phyloP scores from a whole-genome alignment of 331 rosid genomes.

The Cydonia oblonga region DNA sequence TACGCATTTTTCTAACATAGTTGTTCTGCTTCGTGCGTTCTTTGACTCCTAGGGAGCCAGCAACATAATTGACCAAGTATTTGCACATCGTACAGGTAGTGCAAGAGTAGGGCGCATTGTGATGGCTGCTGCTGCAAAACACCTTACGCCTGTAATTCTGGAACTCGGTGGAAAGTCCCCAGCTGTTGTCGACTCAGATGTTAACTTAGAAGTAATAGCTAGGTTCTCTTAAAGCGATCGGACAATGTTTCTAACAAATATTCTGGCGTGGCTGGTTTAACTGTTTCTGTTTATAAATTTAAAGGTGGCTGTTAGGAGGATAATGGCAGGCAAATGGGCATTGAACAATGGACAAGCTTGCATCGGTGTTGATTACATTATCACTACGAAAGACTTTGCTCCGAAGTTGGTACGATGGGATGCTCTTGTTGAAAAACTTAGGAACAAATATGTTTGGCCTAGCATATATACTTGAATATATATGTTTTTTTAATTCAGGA shows the following conservation, averaged over 20 bases:
- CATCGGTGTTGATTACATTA: conserved; percentile 62
- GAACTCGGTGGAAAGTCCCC: conserved; percentile 94
- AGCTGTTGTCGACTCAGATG: conserved; percentile 65
- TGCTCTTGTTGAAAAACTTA: no score
- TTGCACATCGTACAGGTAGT: conserved; percentile 43
- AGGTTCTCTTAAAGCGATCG: background rate
- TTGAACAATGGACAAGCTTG: conserved; percentile 80
- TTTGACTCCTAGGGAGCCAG: background rate
- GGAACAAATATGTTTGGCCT: no score
- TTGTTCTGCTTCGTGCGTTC: background rate
- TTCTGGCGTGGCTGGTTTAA: background rate
- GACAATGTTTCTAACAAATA: background rate
- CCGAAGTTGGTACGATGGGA: conserved; percentile 43
- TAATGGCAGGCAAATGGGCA: conserved; percentile 78
- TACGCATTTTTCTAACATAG: background rate
- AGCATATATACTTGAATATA: no score
- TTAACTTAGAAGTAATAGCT: conserved; percentile 47
- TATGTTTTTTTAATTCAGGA: no score
- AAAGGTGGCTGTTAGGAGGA: conserved; percentile 71
- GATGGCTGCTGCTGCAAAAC: conserved; percentile 91
- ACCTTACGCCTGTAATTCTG: conserved; percentile 69
- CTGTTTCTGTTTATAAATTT: background rate
- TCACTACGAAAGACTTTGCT: conserved; percentile 69
- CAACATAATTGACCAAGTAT: background rate
- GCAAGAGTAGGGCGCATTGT: conserved; percentile 78